Base-by-base conservation (phyloP, 2,329 filamentous ascomycete species). In the Teratosphaeria gauchensis region DNA sequence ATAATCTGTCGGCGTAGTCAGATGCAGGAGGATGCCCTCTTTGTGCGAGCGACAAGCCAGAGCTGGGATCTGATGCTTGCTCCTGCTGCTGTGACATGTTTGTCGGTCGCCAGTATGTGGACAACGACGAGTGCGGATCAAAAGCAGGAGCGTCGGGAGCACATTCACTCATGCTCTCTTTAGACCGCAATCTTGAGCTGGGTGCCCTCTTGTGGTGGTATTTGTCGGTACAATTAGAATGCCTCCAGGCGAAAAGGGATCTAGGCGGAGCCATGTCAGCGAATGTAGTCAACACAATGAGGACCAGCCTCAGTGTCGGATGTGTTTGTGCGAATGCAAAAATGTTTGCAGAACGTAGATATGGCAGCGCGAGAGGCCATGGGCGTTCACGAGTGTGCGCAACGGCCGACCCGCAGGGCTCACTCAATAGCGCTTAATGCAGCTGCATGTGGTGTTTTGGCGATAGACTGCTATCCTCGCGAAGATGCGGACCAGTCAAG, bases 181-280 rank as follows among this genome's bases (percentile, higher is more conserved):
- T 58, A 51, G 61, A 59, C 66, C 68, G 68, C 60, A 65, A 65
- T 32, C 62, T 60, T 61, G 62, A 64, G 67, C 14, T 19, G 52
- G 16, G 28, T 4, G n/a, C 32, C 28, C 19, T 53, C 67, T 59
- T 46, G 16, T 28, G 31, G 4, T 46, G 51, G 62, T 61, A 56
- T 58, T 58, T 56, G 59, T 55, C 55, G 57, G 19, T 58, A 32
- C 48, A 51, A 61, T 65, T 60, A 60, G 59, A 51, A 19, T 65
- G 65, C 62, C 62, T 64, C 21, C 56, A 62, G 60, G 66, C 62
- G 55, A 62, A 61, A 63, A 70, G 68, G 16, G 67, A 69, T 65
- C 68, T 69, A 53, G 58, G 55, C 14, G 61, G 61, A 59, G 62
- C 32, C 67, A 68, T 68, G 64, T 68, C 59, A 68, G 67, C 54